Evolutionary conservation across 805 yeast species (phyloP).

Genomic region (Barnettozyma siamensis): DNA sequence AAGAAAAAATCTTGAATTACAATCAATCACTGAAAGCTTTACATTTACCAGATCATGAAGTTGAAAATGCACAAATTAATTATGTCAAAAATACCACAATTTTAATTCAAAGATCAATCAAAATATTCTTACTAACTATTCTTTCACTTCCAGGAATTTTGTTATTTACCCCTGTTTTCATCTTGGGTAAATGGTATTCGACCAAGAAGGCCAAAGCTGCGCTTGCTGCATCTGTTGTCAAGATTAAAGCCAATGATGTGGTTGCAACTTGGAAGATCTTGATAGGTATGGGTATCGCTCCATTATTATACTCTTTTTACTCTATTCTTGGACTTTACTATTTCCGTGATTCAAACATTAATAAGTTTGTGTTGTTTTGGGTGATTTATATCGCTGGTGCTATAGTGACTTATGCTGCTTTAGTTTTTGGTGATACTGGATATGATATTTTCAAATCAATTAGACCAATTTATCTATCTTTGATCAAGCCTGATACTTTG

Average conservation of each 20-base stretch:
- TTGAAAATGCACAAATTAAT: conserved; percentile 50
- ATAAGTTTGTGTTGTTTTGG: conserved; percentile 26
- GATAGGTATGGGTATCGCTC: conserved; percentile 85
- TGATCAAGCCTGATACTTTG: conserved; percentile 53
- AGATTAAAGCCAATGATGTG: conserved; percentile 88
- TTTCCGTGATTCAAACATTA: conserved; percentile 29
- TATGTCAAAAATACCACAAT: conserved; percentile 44
- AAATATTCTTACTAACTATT: conserved; percentile 49
- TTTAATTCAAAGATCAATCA: conserved; percentile 49
- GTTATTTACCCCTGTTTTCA: conserved; percentile 82
- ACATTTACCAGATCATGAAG: conserved; percentile 48
- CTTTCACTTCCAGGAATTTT: conserved; percentile 85
- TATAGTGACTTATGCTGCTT: conserved; percentile 80
- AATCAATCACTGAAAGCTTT: conserved; percentile 58
- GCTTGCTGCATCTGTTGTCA: conserved; percentile 80
- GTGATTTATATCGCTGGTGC: conserved; percentile 62
- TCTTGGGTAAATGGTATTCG: conserved; percentile 71
- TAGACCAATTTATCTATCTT: conserved; percentile 68
- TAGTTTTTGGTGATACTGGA: conserved; percentile 89
- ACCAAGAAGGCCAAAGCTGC: conserved; percentile 70
- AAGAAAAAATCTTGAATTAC: conserved; percentile 59
- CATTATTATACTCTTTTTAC: conserved; percentile 75
- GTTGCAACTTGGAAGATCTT: conserved; percentile 96
- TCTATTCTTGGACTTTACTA: conserved; percentile 50
- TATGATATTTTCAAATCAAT: conserved; percentile 81